Percentiles rank a stretch among this genome's conserved stretches.
These are phyloP conservation scores for Xerocomus brunneocitrinus DNA, from an alignment of 768 basidiomycete genomes.

Conservation along the genomic window DNA sequence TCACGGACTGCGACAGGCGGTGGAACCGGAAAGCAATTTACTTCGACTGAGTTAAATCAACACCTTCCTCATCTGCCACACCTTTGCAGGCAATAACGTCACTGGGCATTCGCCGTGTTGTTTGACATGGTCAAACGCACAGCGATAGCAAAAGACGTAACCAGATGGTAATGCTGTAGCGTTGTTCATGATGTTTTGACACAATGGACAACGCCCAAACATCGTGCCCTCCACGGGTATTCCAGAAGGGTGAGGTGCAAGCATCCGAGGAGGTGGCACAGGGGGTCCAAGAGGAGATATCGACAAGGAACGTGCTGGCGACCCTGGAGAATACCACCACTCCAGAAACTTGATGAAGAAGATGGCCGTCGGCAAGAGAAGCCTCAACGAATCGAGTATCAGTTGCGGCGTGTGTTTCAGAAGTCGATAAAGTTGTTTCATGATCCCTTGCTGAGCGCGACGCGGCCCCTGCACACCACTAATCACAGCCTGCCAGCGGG, in stretches of 20 bases:
- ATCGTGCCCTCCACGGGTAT: slow-evolving; percentile 54
- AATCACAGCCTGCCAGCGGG: slow-evolving; percentile 13
- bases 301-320: slow-evolving; percentile 72
- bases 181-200: slow-evolving; percentile 67
- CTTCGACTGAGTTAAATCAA: slow-evolving; percentile 48
- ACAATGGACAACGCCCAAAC: slow-evolving; percentile 87
- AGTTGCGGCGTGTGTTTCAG: slow-evolving; percentile 54
- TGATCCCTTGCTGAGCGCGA: slow-evolving; percentile 33
- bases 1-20: slow-evolving; percentile 1
- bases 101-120: slow-evolving; percentile 80
- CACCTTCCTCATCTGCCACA: slow-evolving; percentile 86
- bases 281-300: slow-evolving; percentile 59
- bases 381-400: slow-evolving; percentile 70
- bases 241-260: slow-evolving; percentile 70
- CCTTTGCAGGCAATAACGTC: slow-evolving; percentile 68
- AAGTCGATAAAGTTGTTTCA: slow-evolving; percentile 43
- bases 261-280: slow-evolving; percentile 72
- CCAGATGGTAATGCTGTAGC: slow-evolving; percentile 89
- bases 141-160: slow-evolving; percentile 93
- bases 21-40: neutral
- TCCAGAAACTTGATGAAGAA: slow-evolving; percentile 96
- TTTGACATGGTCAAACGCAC: slow-evolving; percentile 80
- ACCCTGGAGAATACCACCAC: slow-evolving; percentile 98
- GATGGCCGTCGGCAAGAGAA: slow-evolving; percentile 82
- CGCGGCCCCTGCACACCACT: slow-evolving; percentile 12